Evolutionary conservation across 805 yeast genomes (phyloP), one percentile per base, ranked within the genome.

Genomic region (Kluyveromyces lactis): DNA sequence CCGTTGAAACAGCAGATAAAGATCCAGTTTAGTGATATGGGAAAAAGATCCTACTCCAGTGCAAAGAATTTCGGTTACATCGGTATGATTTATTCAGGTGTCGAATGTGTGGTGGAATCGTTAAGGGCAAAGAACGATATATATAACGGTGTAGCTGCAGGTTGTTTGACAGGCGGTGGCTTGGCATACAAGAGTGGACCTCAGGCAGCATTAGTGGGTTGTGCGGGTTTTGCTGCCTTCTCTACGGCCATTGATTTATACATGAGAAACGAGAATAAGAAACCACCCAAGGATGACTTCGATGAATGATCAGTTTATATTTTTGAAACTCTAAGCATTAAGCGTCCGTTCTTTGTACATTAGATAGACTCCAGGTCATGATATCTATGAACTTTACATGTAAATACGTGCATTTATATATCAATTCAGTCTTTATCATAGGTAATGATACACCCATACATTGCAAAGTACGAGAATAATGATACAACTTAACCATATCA

Each of bases 151-250:
- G 77, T 86, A 2, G 72, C 77, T 32, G 97, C 97, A 3, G 98
- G 98, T 2, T 92, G 97, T 64, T 68, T 90, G 27, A 92, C 98
- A 1, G 98, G 98, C 32, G 98, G 95, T 26, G 97, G 95, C 0
- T 71, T 92, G 38, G 95, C 97, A 2, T 73, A 84, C 50, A 86
- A 83, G 56, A 77, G 92, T 35, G 98, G 98, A 1, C 98, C 98
- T 1, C 87, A 81, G 52, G 94, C 95, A 21, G 92, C 95, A 0
- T 52, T 79, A 18, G 59, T 89, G 42, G 98, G 98, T 1, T 92
- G 97, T 69, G 96, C 94, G 19, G 98, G 97, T 7, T 92, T 92
- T 67, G 97, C 97, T 2, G 95, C 92, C 6, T 92, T 92, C 60
- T 81, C 95, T 41, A 79, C 86, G 3, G 95, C 95, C 31, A 66